Base-by-base conservation (phyloP, 2,329 filamentous ascomycete species). In the Xylaria multiplex region DNA sequence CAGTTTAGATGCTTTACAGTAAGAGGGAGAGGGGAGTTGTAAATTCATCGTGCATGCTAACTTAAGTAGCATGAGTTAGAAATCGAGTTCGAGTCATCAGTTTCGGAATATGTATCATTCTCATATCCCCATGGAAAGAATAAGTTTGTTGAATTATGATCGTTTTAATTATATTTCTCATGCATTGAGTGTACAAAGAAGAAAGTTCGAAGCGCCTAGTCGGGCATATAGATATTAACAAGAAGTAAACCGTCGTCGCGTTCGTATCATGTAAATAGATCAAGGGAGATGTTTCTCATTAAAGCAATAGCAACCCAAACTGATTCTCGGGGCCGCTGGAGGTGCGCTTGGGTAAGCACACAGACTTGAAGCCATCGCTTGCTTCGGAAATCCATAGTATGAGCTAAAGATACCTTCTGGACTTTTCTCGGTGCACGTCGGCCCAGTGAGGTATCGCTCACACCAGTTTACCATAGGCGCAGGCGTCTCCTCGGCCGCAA, bases 391-490 rank as follows among this genome's bases (percentile, higher is more conserved):
- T 3, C 53, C 48, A 32, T 56, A 37, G 32, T 63, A 66, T 5
- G 54, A 66, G n/a, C 50, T 63, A n/a, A 66, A 59, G 0, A 59
- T 58, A 2, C 9, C 40, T 55, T 56, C 54, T 4, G 43, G 59
- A 1, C 24, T n/a, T 2, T 11, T 16, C 27, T 59, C 64, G 1
- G 24, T 54, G 22, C 64, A 63, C 24, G 2, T 59, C 2, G 48
- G 59, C 2, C 64, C 54, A 0, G 19, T 13, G 24, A 63, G 54
- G 22, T 62, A 65, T 22, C 59, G 48, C 1, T 62, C 46, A 46
- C 58, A 65, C 63, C 63, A 62, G 52, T 57, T 37, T 11, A 52
- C n/a, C 45, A 62, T 62, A 1, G 48, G 64, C 27, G 24, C 55
- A 0, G 55, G 59, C 13, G 48, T 56, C 9, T 45, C 61, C 5